phyloP scores from a whole-genome alignment of 148 eudicot species.

The Persicaria tinctoria region DNA sequence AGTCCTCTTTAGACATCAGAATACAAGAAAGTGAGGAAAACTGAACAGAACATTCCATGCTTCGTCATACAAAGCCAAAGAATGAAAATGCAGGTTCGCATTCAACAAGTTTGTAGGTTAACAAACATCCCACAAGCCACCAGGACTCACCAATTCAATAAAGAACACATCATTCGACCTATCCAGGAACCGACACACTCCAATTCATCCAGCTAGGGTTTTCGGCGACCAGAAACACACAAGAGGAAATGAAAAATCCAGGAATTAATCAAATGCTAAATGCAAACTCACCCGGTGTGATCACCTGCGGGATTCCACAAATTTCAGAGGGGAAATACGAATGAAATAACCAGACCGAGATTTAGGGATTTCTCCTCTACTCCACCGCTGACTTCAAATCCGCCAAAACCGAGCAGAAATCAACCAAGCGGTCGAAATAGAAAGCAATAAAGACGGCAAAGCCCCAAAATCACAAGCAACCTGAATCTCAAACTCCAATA shows the following conservation, averaged over 20 bases:
- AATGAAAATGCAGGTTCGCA: background rate
- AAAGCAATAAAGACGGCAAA: too few relatives aligned
- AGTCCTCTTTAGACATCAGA: background rate
- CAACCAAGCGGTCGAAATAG: too few relatives aligned
- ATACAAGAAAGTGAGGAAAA: background rate
- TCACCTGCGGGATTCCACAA: background rate
- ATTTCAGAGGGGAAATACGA: background rate
- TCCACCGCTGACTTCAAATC: background rate
- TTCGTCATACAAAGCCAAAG: background rate
- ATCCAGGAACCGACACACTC: background rate
- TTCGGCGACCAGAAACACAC: background rate
- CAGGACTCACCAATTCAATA: background rate
- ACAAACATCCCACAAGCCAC: background rate
- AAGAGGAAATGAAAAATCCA: background rate
- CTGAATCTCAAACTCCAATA: background rate
- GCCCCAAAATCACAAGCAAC: too few relatives aligned
- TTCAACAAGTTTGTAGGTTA: background rate
- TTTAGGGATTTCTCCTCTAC: background rate
- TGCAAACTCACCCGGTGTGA: background rate
- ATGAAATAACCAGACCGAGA: background rate
- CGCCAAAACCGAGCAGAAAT: background rate
- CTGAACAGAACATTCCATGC: background rate
- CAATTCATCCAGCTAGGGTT: constrained; percentile 5
- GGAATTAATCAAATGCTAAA: background rate
- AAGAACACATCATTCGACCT: background rate